Conservation (phyloP, 768 basidiomycete genomes). For the Cyclocybe aegerita region DNA sequence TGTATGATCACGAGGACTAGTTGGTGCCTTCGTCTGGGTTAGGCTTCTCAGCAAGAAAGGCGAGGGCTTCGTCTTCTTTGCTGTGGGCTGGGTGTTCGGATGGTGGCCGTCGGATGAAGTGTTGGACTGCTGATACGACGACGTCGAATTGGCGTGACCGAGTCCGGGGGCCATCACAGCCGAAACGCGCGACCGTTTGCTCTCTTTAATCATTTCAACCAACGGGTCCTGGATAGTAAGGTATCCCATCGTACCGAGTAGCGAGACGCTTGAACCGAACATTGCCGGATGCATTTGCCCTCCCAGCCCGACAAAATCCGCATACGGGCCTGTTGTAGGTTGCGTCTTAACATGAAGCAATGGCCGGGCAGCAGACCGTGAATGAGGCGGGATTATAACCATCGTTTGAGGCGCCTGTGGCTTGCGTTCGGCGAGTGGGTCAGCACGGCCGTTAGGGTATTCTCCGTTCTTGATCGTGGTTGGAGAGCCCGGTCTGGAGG, state of each 20-base stretch:
- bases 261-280: constrained; percentile 22
- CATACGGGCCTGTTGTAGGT: not conserved
- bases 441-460: not conserved
- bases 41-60: constrained; percentile 35
- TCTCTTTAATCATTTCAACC: constrained; percentile 11
- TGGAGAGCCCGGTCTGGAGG: not conserved
- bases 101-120: not conserved
- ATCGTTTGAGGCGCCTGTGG: not conserved
- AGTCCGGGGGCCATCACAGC: not conserved
- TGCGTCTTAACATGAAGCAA: constrained; percentile 17
- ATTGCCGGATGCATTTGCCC: not conserved
- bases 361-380: constrained; percentile 17
- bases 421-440: not conserved
- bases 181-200: constrained; percentile 7
- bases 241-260: constrained; percentile 23
- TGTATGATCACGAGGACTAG: constrained; percentile 67
- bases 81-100: not conserved
- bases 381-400: constrained; percentile 15
- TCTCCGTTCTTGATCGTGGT: too few species aligned
- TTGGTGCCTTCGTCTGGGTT: constrained; percentile 32
- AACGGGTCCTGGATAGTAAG: constrained; percentile 14
- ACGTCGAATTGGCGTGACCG: not conserved
- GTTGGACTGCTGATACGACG: not conserved
- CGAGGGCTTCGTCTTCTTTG: constrained; percentile 14
- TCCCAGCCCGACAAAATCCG: not conserved